Conservation (phyloP, 345 rosid genomes). For the Pistacia integerrima region DNA sequence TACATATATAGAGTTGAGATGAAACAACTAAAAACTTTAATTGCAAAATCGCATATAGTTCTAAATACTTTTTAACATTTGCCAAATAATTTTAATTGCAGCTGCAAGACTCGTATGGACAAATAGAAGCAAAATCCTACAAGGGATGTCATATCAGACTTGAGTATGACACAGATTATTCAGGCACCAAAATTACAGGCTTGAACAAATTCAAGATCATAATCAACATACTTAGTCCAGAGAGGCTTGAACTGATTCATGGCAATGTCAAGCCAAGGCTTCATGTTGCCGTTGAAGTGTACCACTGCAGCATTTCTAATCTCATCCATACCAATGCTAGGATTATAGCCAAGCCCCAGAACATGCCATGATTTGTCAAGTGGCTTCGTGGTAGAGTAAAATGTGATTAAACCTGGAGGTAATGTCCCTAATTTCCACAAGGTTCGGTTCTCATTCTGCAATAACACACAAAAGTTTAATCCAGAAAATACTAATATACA, state of each 20-base stretch:
- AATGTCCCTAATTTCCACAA: slow-evolving; percentile 93
- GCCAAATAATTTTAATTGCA: slow-evolving; percentile 17
- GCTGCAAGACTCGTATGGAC: slow-evolving; percentile 19
- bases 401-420: slow-evolving; percentile 94
- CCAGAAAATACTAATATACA: neutral
- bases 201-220: slow-evolving; percentile 83
- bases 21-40: neutral
- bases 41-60: neutral
- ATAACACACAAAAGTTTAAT: neutral
- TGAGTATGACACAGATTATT: slow-evolving; percentile 1
- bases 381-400: slow-evolving; percentile 91
- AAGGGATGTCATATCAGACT: neutral
- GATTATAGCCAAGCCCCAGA: slow-evolving; percentile 92
- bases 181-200: slow-evolving; percentile 89
- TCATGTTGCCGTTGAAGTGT: slow-evolving; percentile 95
- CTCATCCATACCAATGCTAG: slow-evolving; percentile 94
- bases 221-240: slow-evolving; percentile 89
- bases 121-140: slow-evolving; percentile 7
- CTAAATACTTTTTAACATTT: slow-evolving; percentile 3
- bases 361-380: slow-evolving; percentile 98
- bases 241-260: slow-evolving; percentile 92
- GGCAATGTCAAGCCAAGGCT: slow-evolving; percentile 98
- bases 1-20: neutral
- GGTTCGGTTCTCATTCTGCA: slow-evolving; percentile 93
- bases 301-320: slow-evolving; percentile 89